Base-by-base conservation (phyloP, 768 basidiomycete species). In the Russula sp. region DNA sequence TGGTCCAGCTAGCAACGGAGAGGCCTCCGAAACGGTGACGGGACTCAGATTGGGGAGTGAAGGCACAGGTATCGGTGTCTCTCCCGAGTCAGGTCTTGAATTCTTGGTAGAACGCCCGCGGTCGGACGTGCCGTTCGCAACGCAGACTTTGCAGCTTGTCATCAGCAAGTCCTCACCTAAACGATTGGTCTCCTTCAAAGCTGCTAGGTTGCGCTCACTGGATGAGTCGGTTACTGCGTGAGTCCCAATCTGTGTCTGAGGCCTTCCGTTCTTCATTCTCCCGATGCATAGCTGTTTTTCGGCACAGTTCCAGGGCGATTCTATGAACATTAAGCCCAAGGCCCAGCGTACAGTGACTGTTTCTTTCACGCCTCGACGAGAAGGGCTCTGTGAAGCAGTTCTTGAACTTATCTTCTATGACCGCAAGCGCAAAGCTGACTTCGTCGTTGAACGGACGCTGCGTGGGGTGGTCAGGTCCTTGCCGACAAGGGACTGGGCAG, bases 81-180 rank as follows among this genome's bases (percentile, higher is more conserved):
- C 66, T 1, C 56, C 61, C 35, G 59, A 65, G 34, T 53, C 31
- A 3, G 66, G 63, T 37, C 40, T 67, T 44, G 55, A 65, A 39
- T 65, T 67, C 47, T 39, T 27, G 11, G 18, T 32, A 47, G 50
- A 48, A 48, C 34, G 45, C n/a, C 1, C 62, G 9, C 34, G 7
- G 14, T 34, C 55, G 16, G 39, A 52, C 22, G 59, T 44, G 11
- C 6, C 35, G 6, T 57, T 54, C 35, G 34, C 8, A 31, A 27
- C 45, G 9, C 53, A 55, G 37, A 57, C 47, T 4, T 37, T 18
- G 18, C 39, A 63, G 39, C 53, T 66, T 20, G 11, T 44, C n/a
- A 44, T 66, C 39, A 58, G 27, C 37, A 66, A 64, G 35, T 48
- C 56, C 18, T 54, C 37, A 9, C 1, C 9, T 4, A n/a, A 20